Base-by-base conservation (phyloP, 2,329 filamentous ascomycete species). In the Penicillium hesseltinei region DNA sequence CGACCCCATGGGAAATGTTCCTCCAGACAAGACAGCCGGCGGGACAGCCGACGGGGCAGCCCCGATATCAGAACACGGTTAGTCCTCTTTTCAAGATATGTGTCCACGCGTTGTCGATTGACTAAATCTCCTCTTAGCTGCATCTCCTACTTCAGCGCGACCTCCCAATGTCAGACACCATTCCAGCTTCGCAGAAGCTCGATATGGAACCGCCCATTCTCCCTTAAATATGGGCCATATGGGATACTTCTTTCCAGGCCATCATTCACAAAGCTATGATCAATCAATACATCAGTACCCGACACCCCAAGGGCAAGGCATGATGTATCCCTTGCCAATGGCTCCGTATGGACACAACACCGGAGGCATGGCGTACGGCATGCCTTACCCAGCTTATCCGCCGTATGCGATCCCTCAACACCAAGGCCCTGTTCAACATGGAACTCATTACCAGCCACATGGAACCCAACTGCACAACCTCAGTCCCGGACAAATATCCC, bases 291-390 rank as follows among this genome's bases (percentile, higher is more conserved):
- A 69, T 39, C 67, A 68, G 42, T 73, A 69, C 27, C 44, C 68
- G 17, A 31, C 27, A 17, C 44, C 57, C 29, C 66, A 69, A 33
- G 54, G 62, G 7, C 69, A 70, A 38, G 69, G 68, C 7, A 54
- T 69, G 23, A 53, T 73, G 29, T 75, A 74, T 54, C 64, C 69
- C 21, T 61, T 73, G 40, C 67, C 69, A 15, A 59, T 69, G 51
- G 58, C 64, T n/a, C 64, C 63, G 33, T 72, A 65, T 23, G 63
- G 64, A 9, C 61, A 60, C 36, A 53, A 49, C 19, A 36, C 61
- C 6, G 64, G 62, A 17, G 62, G 58, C 21, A 57, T 67, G 23
- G 52, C 67, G 8, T 73, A 66, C 58, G 66, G 61, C 29, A 40
- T 67, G 29, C 65, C 64, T 4, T 73, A 65, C 4, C 64, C 66